Evolutionary conservation across 805 yeast genomes (phyloP), one percentile per base, ranked within the genome.

Genomic region (Yarrowia porcina): DNA sequence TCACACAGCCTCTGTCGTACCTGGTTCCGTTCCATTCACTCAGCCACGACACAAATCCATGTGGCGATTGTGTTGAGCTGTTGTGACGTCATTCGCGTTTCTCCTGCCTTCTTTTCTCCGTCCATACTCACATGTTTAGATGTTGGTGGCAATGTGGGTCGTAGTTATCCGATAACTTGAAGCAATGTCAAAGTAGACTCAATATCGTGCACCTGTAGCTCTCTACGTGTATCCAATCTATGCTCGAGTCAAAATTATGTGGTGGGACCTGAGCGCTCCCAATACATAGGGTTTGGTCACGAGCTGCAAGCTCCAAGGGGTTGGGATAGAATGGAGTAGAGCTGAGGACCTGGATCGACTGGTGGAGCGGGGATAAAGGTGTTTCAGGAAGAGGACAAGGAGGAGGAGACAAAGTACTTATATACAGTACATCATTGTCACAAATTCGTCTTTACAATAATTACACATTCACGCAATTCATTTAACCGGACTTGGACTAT

Each of bases 261-360:
- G 67, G 64, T 36, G 56, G 63, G 25, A 66, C 63, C 44, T 9
- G 66, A 38, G 23, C 65, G 56, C 17, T 65, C 64, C 65, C 67
- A 64, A 20, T 10, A 18, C 30, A 45, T 23, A 49, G 23, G 56
- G 56, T 49, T 49, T 49, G 56, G 56, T 49, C 56, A 49, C 56
- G 56, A 49, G 56, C 56, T 18, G 56, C 10, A 32, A 45, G 30
- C 28, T 49, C 39, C 56, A 65, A 66, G 38, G 68, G 65, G 32
- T 54, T 59, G 25, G 65, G 56, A 30, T 62, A 62, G 36, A 57
- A 57, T 20, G 57, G 59, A 45, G 9, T 27, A 18, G 25, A 7
- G 12, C 23, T n/a, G n/a, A n/a, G n/a, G n/a, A n/a, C n/a, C n/a
- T n/a, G n/a, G n/a, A n/a, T n/a, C n/a, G n/a, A n/a, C 15, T 18